These are phyloP conservation scores for Papilionanthe hybrid DNA, from an alignment of 116 monocot genomes.

Conservation along the genomic window DNA sequence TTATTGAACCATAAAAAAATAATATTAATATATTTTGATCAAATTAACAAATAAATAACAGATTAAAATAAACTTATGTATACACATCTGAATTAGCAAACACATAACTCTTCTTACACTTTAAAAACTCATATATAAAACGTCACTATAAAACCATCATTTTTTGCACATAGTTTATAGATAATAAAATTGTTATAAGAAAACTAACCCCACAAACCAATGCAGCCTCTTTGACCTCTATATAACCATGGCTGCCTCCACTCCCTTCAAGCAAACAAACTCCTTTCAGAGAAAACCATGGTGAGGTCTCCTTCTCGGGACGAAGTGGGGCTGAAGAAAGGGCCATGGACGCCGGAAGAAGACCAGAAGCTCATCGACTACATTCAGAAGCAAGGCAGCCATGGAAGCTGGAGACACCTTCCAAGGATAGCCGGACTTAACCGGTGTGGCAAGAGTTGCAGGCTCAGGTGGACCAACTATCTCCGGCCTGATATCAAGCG, in stretches of 20 bases:
- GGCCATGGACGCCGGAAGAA: constrained; percentile 52
- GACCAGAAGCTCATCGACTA: constrained; percentile 33
- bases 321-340: constrained; percentile 25
- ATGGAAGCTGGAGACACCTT: constrained; percentile 33
- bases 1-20: too few species aligned
- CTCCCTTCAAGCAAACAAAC: neutral
- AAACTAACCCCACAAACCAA: too few species aligned
- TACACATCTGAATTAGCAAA: too few species aligned
- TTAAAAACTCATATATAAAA: too few species aligned
- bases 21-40: too few species aligned
- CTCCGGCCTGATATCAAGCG: constrained; percentile 55
- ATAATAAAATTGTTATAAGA: too few species aligned
- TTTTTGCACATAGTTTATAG: too few species aligned
- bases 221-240: neutral
- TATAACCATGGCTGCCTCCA: neutral
- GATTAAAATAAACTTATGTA: too few species aligned
- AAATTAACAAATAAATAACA: too few species aligned
- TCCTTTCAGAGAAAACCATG: neutral
- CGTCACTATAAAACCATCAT: too few species aligned
- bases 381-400: constrained; percentile 27
- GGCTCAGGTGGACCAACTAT: constrained; percentile 58
- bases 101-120: neutral
- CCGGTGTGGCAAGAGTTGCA: constrained; percentile 61
- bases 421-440: constrained; percentile 42
- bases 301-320: constrained; percentile 26